Evolutionary conservation across 768 basidiomycete genomes (phyloP).

Genomic region (Multifurca ochricompacta): DNA sequence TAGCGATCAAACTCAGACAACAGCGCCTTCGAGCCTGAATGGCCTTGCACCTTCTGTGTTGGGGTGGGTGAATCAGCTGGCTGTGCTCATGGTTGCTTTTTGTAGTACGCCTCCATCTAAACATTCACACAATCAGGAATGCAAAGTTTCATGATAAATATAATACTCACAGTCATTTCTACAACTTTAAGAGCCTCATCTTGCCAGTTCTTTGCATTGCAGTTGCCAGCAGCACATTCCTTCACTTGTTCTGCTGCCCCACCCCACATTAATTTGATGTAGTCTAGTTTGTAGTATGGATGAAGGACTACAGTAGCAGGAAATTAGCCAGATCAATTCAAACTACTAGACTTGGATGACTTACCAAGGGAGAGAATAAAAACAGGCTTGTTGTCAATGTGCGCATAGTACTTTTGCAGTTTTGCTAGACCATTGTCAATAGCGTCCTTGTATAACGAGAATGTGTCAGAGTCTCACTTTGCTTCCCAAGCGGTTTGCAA

Average conservation of each 20-base stretch:
- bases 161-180: conserved; percentile 1
- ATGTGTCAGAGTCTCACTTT: conserved; percentile 18
- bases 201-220: conserved; percentile 16
- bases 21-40: no score
- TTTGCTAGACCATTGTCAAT: conserved; percentile 24
- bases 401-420: conserved; percentile 22
- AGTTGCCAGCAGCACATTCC: conserved; percentile 7
- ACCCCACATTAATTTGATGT: conserved; percentile 25
- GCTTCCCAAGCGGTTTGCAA: conserved; percentile 27
- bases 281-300: conserved; percentile 28
- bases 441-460: conserved; percentile 21
- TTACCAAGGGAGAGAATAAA: conserved; percentile 26
- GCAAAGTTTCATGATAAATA: background rate
- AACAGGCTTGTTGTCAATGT: conserved; percentile 13
- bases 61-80: no score
- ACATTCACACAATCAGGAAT: no score
- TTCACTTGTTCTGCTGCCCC: conserved; percentile 23
- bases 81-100: no score
- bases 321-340: no score
- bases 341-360: no score
- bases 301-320: no score
- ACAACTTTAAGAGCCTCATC: conserved; percentile 11
- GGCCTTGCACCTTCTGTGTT: no score
- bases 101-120: no score
- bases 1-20: background rate